Conservation (phyloP, 2,329 filamentous ascomycete genomes). For the Clarireedia sp. region DNA sequence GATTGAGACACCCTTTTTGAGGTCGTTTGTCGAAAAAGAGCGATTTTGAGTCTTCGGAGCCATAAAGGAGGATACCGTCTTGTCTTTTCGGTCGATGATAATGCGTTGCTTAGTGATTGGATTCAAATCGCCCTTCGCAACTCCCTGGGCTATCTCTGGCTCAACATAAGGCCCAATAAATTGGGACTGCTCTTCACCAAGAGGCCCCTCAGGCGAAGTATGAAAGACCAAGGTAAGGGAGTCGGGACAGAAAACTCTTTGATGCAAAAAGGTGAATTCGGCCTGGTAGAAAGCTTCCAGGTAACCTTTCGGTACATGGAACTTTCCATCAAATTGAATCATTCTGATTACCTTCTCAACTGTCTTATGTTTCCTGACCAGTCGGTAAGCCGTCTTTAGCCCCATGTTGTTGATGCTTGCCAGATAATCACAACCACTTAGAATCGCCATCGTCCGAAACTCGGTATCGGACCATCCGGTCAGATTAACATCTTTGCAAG, state of each 20-base stretch:
- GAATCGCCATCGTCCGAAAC: slow-evolving; percentile 90
- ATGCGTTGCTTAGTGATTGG: slow-evolving; percentile 73
- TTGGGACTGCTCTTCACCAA: slow-evolving; percentile 62
- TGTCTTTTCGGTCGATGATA: slow-evolving; percentile 20
- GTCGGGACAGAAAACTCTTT: slow-evolving; percentile 84
- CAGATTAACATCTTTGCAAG: slow-evolving; percentile 79
- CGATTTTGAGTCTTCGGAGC: slow-evolving; percentile 15
- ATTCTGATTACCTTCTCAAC: slow-evolving; percentile 75
- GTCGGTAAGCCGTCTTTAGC: slow-evolving; percentile 84
- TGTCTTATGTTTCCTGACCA: slow-evolving; percentile 83
- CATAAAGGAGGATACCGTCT: slow-evolving; percentile 14
- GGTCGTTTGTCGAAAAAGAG: slow-evolving; percentile 34
- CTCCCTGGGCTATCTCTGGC: slow-evolving; percentile 58
- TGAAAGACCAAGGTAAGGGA: slow-evolving; percentile 66
- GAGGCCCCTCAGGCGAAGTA: slow-evolving; percentile 53
- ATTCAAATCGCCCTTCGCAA: slow-evolving; percentile 77
- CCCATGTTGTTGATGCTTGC: slow-evolving; percentile 77
- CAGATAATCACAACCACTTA: slow-evolving; percentile 96
- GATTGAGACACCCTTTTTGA: slow-evolving; percentile 55
- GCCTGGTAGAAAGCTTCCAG: slow-evolving; percentile 74
- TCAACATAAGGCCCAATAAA: slow-evolving; percentile 74
- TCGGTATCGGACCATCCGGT: slow-evolving; percentile 88
- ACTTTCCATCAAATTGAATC: slow-evolving; percentile 84
- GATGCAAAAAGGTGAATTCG: slow-evolving; percentile 86
- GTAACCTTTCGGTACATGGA: slow-evolving; percentile 72